These are phyloP conservation scores for Mycena chlorophos DNA, from an alignment of 768 basidiomycete species.

Conservation along the genomic window DNA sequence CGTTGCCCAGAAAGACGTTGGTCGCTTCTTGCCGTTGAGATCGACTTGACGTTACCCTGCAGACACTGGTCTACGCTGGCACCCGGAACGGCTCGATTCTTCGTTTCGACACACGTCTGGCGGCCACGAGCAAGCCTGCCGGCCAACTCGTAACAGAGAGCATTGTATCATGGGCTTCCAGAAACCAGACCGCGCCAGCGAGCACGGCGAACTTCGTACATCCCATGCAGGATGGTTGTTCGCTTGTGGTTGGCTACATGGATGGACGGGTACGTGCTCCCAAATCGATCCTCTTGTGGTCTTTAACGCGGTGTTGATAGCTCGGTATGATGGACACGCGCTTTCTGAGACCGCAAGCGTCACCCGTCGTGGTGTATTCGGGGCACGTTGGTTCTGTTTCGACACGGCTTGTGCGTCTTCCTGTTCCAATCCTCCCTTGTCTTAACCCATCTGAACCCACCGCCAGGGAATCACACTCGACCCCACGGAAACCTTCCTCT, in stretches of 20 bases:
- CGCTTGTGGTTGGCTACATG: slow-evolving; percentile 24
- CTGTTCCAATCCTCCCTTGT: neutral
- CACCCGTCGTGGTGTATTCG: slow-evolving; percentile 3
- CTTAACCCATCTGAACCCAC: neutral
- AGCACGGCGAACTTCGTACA: slow-evolving; percentile 28
- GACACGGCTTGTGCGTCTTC: slow-evolving; percentile 5
- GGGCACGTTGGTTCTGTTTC: slow-evolving; percentile 5
- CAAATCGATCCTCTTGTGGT: neutral
- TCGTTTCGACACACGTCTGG: slow-evolving; percentile 19
- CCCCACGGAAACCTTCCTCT: slow-evolving; percentile 56
- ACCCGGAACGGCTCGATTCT: slow-evolving; percentile 11
- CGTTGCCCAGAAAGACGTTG: slow-evolving; percentile 15
- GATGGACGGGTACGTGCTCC: slow-evolving; percentile 14
- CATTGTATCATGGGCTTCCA: neutral
- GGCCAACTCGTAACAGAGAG: neutral
- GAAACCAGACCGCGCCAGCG: slow-evolving; percentile 25
- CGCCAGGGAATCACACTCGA: slow-evolving; percentile 63
- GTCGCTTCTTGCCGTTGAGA: neutral
- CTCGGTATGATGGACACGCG: slow-evolving; percentile 15
- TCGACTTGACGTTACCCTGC: neutral
- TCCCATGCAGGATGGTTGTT: slow-evolving; percentile 23
- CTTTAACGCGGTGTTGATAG: no score
- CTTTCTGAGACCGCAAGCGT: slow-evolving; percentile 9
- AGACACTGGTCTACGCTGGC: slow-evolving; percentile 15
- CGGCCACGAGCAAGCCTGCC: neutral